Evolutionary conservation across 306 rosid genomes (phyloP).

Genomic region (Begonia loranthoides): DNA sequence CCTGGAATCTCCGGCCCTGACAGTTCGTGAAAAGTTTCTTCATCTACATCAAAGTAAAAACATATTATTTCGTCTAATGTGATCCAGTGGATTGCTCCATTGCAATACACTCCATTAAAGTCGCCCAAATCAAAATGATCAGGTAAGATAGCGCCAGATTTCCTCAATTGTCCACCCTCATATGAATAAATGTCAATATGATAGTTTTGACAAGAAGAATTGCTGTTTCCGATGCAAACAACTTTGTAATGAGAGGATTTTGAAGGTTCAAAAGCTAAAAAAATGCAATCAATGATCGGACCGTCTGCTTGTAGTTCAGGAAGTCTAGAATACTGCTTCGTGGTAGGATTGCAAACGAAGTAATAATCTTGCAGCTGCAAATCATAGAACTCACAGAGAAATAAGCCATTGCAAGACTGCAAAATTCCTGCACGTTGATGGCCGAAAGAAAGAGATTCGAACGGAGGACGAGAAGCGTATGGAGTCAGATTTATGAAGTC

Average conservation of each 20-base stretch:
- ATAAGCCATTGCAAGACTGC: constrained; percentile 23
- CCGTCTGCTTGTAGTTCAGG: constrained; percentile 4
- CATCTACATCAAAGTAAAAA: constrained; percentile 7
- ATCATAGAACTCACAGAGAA: too few species aligned
- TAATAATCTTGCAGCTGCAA: too few species aligned
- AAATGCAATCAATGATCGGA: constrained; percentile 1
- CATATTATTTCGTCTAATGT: not conserved
- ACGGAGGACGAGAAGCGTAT: not conserved
- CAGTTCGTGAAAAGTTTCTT: constrained; percentile 10
- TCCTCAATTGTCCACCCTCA: constrained; percentile 14
- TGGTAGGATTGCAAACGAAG: constrained; percentile 17
- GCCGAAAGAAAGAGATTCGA: constrained; percentile 6
- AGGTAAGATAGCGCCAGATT: not conserved
- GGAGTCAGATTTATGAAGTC: not conserved
- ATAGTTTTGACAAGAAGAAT: not conserved
- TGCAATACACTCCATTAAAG: constrained; percentile 26
- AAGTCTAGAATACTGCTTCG: constrained; percentile 12
- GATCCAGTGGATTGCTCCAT: constrained; percentile 20
- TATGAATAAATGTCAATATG: constrained; percentile 21
- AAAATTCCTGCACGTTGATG: constrained; percentile 4
- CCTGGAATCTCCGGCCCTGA: constrained; percentile 4
- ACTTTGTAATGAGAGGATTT: constrained; percentile 14
- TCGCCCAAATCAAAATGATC: constrained; percentile 9
- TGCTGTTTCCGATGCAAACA: constrained; percentile 8
- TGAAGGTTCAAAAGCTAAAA: constrained; percentile 18